A percentile compares a stretch with the other conserved stretches of the same genome.
Evolutionary conservation across 2,329 filamentous ascomycete genomes (phyloP).

Genomic region (Lasiodiplodia hormozganensis): DNA sequence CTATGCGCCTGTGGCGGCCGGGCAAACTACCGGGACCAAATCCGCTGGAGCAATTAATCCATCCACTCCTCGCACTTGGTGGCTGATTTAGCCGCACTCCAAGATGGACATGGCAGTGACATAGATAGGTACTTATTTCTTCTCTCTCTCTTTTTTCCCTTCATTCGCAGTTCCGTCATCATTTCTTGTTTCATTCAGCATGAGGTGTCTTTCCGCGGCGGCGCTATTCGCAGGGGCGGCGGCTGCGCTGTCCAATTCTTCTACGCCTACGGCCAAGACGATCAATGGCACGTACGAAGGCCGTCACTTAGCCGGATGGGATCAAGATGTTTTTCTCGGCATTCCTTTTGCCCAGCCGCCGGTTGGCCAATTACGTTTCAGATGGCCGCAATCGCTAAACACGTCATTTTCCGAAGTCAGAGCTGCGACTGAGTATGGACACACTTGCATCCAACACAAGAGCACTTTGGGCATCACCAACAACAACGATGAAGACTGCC

Average conservation of each 20-base stretch:
- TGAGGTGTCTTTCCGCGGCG: not conserved
- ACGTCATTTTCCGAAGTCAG: constrained; percentile 48
- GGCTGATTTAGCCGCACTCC: constrained; percentile 11
- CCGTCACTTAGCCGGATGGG: constrained; percentile 25
- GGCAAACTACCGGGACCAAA: not conserved
- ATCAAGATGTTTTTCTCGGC: constrained; percentile 37
- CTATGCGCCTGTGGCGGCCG: not conserved
- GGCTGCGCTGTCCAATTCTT: constrained; percentile 19
- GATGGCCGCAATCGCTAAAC: constrained; percentile 32
- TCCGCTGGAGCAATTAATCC: constrained; percentile 11
- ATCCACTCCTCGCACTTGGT: constrained; percentile 20
- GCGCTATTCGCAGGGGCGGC: not conserved
- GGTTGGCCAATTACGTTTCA: constrained; percentile 34
- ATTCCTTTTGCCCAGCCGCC: constrained; percentile 47
- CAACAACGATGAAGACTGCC: constrained; percentile 54
- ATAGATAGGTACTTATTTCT: not conserved
- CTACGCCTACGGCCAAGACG: constrained; percentile 16
- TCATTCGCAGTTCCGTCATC: not conserved
- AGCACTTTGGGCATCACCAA: constrained; percentile 18
- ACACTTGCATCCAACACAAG: constrained; percentile 52
- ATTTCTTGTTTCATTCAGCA: not conserved
- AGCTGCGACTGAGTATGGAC: constrained; percentile 50
- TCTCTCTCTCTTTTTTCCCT: not conserved
- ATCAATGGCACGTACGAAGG: constrained; percentile 30
- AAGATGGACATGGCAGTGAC: not conserved